Evolutionary conservation across 2,329 filamentous ascomycete species (phyloP), one percentile per base, ranked within the genome.

Genomic region (Cladosporium sp.): DNA sequence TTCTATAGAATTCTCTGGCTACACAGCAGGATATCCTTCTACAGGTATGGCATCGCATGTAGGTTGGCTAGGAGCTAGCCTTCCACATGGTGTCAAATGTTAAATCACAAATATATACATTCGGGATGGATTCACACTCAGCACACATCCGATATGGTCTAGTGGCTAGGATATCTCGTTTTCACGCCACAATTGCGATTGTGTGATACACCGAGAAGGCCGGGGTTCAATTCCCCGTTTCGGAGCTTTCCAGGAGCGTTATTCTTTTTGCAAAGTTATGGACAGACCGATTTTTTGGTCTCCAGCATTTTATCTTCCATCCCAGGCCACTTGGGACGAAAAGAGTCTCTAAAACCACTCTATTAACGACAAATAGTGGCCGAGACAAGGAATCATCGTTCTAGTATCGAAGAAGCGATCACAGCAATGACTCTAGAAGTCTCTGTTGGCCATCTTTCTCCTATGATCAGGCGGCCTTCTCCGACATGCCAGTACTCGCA

Each of bases 61-160:
- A 28, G 7, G 28, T 28, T 28, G 28, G 28, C 28, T 7, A 28
- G n/a, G n/a, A n/a, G n/a, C n/a, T n/a, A 28, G 7, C 28, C 7
- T 28, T 7, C 4, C 28, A 28, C 4, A 28, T 4, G 28, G 28
- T 4, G 28, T 28, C 28, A 28, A 28, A 28, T 7, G 7, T 28
- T 28, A 7, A 4, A 7, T 7, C 7, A 28, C 28, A 28, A 28
- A 28, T 28, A 28, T 28, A 28, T n/a, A n/a, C n/a, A n/a, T n/a
- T n/a, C n/a, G n/a, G n/a, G n/a, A n/a, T n/a, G n/a, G n/a, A n/a
- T n/a, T n/a, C n/a, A n/a, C n/a, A n/a, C n/a, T n/a, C n/a, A n/a
- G n/a, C n/a, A n/a, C n/a, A n/a, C n/a, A 56, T 56, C 51, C 53
- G 32, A 21, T 36, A 23, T 57, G 13, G 53, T 57, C n/a, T 57